These are phyloP conservation scores for Yamadazyma atmosphaerica DNA, from an alignment of 1,139 yeast species.

Conservation along the genomic window DNA sequence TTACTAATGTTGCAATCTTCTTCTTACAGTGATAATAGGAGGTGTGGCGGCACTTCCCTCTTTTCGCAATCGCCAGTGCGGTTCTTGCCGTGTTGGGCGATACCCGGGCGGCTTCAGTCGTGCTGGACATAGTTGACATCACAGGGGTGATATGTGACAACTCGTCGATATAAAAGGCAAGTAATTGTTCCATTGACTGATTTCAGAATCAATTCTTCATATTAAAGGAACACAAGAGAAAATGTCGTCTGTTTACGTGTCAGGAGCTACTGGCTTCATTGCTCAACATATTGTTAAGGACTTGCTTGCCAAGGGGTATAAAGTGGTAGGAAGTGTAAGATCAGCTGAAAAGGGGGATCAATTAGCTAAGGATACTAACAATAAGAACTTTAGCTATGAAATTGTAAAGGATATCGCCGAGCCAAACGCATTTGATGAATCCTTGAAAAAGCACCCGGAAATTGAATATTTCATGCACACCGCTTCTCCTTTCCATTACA, in stretches of 20 bases:
- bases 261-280: slow-evolving; percentile 40
- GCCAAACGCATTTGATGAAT: slow-evolving; percentile 54
- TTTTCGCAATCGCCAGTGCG: too few species aligned
- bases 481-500: slow-evolving; percentile 27
- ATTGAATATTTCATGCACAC: slow-evolving; percentile 56
- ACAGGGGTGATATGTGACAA: too few species aligned
- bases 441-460: slow-evolving; percentile 47
- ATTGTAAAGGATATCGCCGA: slow-evolving; percentile 51
- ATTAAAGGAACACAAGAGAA: too few species aligned
- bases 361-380: slow-evolving; percentile 29
- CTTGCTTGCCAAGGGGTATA: slow-evolving; percentile 39
- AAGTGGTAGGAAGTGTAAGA: slow-evolving; percentile 61
- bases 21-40: too few species aligned
- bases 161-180: too few species aligned
- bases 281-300: slow-evolving; percentile 32
- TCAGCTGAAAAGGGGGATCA: slow-evolving; percentile 50
- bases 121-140: too few species aligned
- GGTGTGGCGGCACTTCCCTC: too few species aligned
- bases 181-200: too few species aligned
- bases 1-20: background rate
- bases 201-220: background rate
- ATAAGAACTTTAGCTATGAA: slow-evolving; percentile 37
- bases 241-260: slow-evolving; percentile 27
- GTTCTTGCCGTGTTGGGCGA: too few species aligned
- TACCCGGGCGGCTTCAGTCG: too few species aligned